A percentile compares a stretch with the other conserved stretches of the same genome.
These are phyloP conservation scores for Paxillus ammoniavirescens DNA, from an alignment of 768 basidiomycete species.

Conservation along the genomic window DNA sequence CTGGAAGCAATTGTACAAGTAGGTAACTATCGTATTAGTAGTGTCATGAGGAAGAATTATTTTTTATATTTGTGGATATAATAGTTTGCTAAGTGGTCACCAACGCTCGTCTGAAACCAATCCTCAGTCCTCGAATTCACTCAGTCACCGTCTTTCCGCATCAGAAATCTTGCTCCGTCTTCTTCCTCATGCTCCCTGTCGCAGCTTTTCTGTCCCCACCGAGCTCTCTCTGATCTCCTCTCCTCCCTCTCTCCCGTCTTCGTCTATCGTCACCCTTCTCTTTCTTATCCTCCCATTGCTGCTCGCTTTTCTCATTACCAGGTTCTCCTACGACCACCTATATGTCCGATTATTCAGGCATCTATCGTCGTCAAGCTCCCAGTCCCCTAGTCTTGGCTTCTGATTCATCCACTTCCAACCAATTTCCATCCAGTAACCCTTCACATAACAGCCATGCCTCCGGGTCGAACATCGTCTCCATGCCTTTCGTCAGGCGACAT, in stretches of 20 bases:
- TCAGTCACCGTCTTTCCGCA: slow-evolving; percentile 14
- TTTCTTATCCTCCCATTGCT: slow-evolving; percentile 16
- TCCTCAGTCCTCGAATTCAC: slow-evolving; percentile 11
- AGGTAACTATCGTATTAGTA: no score
- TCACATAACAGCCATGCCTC: slow-evolving; percentile 41
- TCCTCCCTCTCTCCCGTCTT: background rate
- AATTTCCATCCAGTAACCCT: slow-evolving; percentile 40
- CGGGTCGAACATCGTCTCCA: slow-evolving; percentile 76
- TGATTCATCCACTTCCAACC: slow-evolving; percentile 57
- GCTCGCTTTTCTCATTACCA: background rate
- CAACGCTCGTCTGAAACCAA: slow-evolving; percentile 6
- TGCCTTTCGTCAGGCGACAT: slow-evolving; percentile 91
- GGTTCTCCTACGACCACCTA: slow-evolving; percentile 3
- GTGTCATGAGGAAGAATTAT: no score
- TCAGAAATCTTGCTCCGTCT: slow-evolving; percentile 9
- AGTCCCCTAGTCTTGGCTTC: slow-evolving; percentile 79
- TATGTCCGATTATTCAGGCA: slow-evolving; percentile 51
- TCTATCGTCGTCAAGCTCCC: slow-evolving; percentile 54
- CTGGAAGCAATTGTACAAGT: no score
- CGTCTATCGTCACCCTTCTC: background rate
- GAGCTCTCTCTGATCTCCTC: slow-evolving; percentile 11
- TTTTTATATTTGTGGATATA: no score
- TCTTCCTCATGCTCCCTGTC: slow-evolving; percentile 18
- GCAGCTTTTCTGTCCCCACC: slow-evolving; percentile 4
- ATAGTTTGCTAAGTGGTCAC: background rate